Base-by-base conservation (phyloP, 352 stramenopile genomes). In the Globisporangium alternatum region DNA sequence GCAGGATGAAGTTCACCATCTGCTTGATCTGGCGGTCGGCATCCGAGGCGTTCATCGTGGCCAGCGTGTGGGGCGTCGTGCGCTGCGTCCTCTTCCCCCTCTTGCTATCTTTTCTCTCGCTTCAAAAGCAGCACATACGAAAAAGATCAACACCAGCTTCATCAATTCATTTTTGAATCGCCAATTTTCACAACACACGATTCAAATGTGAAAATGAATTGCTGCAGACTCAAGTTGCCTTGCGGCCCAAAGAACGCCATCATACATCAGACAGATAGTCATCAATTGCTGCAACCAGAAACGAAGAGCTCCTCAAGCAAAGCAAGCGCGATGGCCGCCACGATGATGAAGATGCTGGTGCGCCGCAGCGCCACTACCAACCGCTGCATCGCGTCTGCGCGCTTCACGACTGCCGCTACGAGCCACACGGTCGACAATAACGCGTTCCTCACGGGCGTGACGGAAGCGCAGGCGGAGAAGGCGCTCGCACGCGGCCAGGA, bases 1-100 rank as follows among this genome's bases (percentile, higher is more conserved):
- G 97, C 68, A 99, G 88, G 80, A 99, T 99, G 81, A 99, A 99
- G 75, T 99, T 99, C 70, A 97, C 93, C 94, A 98, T 98, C 80
- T 98, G 93, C 68, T 96, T 91, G 79, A 98, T 98, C 78, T 92
- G 86, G 63, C 86, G 83, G 80, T 95, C 79, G 56, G 83, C 83
- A 80, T 96, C 87, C 60, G 71, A 83, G 53, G 81, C 78, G 75
- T 90, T 96, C 87, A 96, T 96, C 56, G 58, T 80, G 65, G 17
- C 67, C 25, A 30, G 12, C 35, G 35, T 41, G 35, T 41, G 35
- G 35, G 31, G 21, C 54, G 28, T 52, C 54, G 45, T 31, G 54
- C 44, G 45, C 35, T 35, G 10, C 39, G n/a, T 60, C 60, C 28
- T 61, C 60, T 66, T 60, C 44, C 53, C 49, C 51, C 49, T 30